These are phyloP conservation scores for Crithidia thermophila DNA, from an alignment of 208 protist genomes.

Conservation along the genomic window DNA sequence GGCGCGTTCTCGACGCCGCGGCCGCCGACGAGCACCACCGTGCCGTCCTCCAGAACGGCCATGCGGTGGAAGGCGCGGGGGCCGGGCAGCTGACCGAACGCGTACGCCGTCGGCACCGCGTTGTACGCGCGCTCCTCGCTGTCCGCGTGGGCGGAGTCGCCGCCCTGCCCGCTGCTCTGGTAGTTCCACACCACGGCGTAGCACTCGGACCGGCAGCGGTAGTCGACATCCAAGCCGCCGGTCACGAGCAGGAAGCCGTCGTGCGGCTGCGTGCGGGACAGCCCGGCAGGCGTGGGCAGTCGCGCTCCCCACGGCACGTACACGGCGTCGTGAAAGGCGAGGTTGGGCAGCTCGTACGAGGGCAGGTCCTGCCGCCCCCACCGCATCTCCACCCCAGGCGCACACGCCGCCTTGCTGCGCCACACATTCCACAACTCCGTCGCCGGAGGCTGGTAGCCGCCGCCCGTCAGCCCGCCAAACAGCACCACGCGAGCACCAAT, in stretches of 20 bases:
- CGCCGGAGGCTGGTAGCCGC: constrained; percentile 26
- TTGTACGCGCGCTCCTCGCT: constrained; percentile 10
- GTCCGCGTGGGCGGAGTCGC: not conserved
- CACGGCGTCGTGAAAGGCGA: constrained; percentile 50
- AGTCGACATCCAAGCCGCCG: constrained; percentile 63
- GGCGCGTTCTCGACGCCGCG: constrained; percentile 31
- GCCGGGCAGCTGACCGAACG: constrained; percentile 55
- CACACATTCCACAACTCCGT: constrained; percentile 47
- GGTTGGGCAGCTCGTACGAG: constrained; percentile 44
- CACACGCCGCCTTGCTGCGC: constrained; percentile 18
- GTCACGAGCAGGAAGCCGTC: constrained; percentile 52
- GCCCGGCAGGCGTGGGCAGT: not conserved
- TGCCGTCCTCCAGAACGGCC: constrained; percentile 46
- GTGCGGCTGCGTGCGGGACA: constrained; percentile 13
- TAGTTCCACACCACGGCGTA: constrained; percentile 58
- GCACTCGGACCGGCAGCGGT: constrained; percentile 49
- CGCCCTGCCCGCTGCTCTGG: not conserved
- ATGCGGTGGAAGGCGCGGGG: constrained; percentile 68
- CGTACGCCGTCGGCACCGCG: constrained; percentile 8
- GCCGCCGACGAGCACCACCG: constrained; percentile 67
- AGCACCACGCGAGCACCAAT: constrained; percentile 26
- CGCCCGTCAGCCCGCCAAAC: constrained; percentile 27
- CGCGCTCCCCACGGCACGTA: constrained; percentile 20
- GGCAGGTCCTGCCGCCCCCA: constrained; percentile 41
- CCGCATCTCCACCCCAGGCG: constrained; percentile 6